Percentiles rank a stretch among this genome's conserved stretches.
These are phyloP conservation scores for Neopestalotiopsis clavispora DNA, from an alignment of 2,329 filamentous ascomycete genomes.

Conservation along the genomic window DNA sequence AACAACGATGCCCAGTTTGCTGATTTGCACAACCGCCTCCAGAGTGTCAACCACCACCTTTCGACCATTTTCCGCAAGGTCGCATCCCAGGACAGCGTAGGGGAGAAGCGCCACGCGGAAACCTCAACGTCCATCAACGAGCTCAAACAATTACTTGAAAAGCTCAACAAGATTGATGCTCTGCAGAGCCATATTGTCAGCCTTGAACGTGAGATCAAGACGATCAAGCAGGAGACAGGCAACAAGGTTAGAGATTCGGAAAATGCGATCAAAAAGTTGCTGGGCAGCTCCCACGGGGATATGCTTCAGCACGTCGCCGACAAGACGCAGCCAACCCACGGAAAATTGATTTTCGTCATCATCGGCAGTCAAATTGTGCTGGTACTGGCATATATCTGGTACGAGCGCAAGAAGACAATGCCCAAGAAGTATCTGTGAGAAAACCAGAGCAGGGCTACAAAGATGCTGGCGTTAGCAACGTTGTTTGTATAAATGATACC, in stretches of 20 bases:
- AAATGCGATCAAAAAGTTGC: constrained; percentile 56
- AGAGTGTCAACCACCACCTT: constrained; percentile 73
- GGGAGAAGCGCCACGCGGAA: constrained; percentile 63
- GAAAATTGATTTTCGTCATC: constrained; percentile 68
- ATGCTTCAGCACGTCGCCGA: constrained; percentile 52
- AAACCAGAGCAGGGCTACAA: not conserved
- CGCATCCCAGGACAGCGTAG: constrained; percentile 52
- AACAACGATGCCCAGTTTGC: constrained; percentile 70
- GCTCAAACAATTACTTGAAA: constrained; percentile 49
- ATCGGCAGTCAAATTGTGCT: constrained; percentile 77
- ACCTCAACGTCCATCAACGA: constrained; percentile 52
- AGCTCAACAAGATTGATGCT: constrained; percentile 48
- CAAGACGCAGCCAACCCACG: constrained; percentile 54
- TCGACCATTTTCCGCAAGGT: constrained; percentile 65
- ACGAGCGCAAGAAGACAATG: constrained; percentile 78
- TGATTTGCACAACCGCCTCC: constrained; percentile 85
- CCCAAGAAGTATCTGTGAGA: constrained; percentile 90
- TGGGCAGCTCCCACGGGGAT: constrained; percentile 54
- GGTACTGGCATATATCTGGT: constrained; percentile 71
- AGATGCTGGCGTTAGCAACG: not conserved
- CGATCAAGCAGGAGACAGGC: constrained; percentile 59
- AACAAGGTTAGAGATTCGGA: constrained; percentile 56
- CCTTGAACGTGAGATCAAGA: constrained; percentile 63
- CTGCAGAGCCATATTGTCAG: constrained; percentile 52
- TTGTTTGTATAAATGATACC: constrained; percentile 9